Evolutionary conservation across 1,284 basidiomycete genomes (phyloP).

Genomic region (Microbotryum saponariae): DNA sequence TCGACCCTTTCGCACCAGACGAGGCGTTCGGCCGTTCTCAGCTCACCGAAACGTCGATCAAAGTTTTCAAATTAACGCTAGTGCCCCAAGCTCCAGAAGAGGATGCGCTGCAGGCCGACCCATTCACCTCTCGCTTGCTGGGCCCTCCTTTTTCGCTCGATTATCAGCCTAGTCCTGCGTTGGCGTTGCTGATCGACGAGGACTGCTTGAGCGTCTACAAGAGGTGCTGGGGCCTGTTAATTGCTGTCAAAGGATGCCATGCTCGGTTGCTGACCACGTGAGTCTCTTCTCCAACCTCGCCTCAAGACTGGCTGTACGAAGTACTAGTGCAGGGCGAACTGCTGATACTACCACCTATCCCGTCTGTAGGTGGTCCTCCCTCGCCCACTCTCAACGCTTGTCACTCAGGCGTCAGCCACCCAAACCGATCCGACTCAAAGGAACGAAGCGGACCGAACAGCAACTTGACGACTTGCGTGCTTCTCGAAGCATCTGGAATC

Average conservation of each 20-base stretch:
- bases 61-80: no score
- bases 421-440: not conserved
- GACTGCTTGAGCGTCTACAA: not conserved
- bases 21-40: not conserved
- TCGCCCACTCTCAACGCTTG: not conserved
- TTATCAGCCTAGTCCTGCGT: not conserved
- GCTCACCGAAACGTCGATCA: not conserved
- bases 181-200: not conserved
- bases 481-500: constrained; percentile 1
- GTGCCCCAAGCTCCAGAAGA: no score
- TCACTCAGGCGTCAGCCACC: not conserved
- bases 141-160: not conserved
- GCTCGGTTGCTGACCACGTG: no score
- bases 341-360: not conserved
- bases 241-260: not conserved
- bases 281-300: no score
- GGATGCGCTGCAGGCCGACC: not conserved
- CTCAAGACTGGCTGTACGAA: no score
- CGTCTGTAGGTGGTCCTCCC: not conserved
- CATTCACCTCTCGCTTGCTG: not conserved
- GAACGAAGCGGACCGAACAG: not conserved
- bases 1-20: not conserved
- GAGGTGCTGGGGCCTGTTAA: not conserved
- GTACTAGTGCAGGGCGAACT: no score
- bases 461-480: not conserved